Conservation (phyloP, 2,329 filamentous ascomycete genomes). For the Ascochyta lentis region DNA sequence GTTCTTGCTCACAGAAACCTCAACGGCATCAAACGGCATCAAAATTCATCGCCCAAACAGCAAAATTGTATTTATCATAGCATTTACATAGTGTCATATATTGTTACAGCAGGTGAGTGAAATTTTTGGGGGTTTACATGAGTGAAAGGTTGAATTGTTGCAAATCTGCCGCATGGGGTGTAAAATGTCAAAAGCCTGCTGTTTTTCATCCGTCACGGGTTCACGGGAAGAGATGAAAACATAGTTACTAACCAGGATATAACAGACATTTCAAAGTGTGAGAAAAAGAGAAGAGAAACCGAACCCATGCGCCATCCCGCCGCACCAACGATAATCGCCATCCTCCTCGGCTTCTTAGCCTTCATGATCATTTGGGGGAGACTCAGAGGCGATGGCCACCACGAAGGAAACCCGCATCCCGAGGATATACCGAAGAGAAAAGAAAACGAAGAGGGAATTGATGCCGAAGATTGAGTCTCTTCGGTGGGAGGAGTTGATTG, state of each 20-base stretch:
- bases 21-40: background rate
- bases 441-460: background rate
- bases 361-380: constrained; percentile 38
- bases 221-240: no score
- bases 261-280: no score
- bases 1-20: background rate
- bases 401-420: constrained; percentile 48
- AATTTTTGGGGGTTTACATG: no score
- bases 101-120: no score
- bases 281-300: background rate
- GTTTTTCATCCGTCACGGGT: no score
- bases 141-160: no score
- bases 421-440: constrained; percentile 38
- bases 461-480: background rate
- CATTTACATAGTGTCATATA: no score
- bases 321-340: constrained; percentile 41
- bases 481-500: background rate
- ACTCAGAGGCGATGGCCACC: constrained; percentile 36
- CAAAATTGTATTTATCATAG: background rate
- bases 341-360: constrained; percentile 40
- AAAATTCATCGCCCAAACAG: background rate
- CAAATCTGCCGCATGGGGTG: no score
- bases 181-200: no score
- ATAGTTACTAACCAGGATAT: no score
- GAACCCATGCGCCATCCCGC: constrained; percentile 44